Evolutionary conservation across 805 yeast genomes (phyloP).

Genomic region (Candida takata): DNA sequence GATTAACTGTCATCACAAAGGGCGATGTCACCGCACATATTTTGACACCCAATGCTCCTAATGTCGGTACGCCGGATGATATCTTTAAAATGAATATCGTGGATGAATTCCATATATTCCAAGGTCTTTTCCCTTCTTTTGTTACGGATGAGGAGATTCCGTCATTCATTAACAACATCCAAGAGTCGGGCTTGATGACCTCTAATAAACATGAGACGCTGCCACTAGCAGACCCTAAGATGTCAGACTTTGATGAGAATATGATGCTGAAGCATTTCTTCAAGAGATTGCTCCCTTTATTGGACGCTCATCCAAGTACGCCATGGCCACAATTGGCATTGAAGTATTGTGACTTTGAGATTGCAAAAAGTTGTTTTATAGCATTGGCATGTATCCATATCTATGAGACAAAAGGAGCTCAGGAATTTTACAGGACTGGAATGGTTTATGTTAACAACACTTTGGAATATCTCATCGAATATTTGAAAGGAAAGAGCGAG

Average conservation of each 20-base stretch:
- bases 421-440: conserved; percentile 45
- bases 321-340: conserved; percentile 58
- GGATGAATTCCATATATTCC: conserved; percentile 22
- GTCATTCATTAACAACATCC: conserved; percentile 11
- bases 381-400: conserved; percentile 51
- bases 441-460: conserved; percentile 48
- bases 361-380: conserved; percentile 51
- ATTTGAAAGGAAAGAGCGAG: conserved; percentile 27
- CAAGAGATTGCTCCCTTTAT: conserved; percentile 42
- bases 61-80: neutral
- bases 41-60: too few species aligned
- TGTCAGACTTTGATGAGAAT: conserved; percentile 42
- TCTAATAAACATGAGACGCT: neutral
- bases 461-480: conserved; percentile 46
- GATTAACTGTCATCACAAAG: too few species aligned
- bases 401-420: conserved; percentile 47
- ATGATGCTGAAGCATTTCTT: conserved; percentile 51
- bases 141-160: conserved; percentile 12
- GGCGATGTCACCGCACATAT: too few species aligned
- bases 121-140: conserved; percentile 22
- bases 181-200: neutral
- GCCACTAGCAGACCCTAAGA: conserved; percentile 2
- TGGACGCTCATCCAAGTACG: conserved; percentile 54
- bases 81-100: conserved; percentile 9
- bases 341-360: conserved; percentile 49